Evolutionary conservation across 2,329 filamentous ascomycete species (phyloP).

Genomic region (Aspergillus felis): DNA sequence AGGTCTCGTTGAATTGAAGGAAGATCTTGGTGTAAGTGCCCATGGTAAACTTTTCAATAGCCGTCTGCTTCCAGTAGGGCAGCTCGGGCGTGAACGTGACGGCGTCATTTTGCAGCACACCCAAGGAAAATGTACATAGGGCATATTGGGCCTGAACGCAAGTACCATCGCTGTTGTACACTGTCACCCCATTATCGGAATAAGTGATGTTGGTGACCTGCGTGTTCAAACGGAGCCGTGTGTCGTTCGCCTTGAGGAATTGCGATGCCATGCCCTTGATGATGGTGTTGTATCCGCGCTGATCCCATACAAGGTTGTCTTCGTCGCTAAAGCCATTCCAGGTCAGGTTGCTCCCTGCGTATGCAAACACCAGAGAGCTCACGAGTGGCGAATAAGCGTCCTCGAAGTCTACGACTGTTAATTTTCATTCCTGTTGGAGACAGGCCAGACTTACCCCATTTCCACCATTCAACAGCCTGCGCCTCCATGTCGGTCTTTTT

Average conservation of each 20-base stretch:
- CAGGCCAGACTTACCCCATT: slow-evolving; percentile 28
- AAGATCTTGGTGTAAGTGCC: slow-evolving; percentile 72
- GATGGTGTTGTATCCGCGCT: slow-evolving; percentile 57
- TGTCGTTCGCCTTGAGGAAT: slow-evolving; percentile 55
- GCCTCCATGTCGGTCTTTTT: slow-evolving; percentile 49
- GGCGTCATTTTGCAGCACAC: slow-evolving; percentile 60
- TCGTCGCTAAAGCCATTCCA: slow-evolving; percentile 58
- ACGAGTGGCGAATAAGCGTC: slow-evolving; percentile 54
- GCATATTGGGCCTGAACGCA: slow-evolving; percentile 60
- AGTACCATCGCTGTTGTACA: slow-evolving; percentile 52
- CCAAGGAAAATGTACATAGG: slow-evolving; percentile 63
- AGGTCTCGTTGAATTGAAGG: slow-evolving; percentile 63
- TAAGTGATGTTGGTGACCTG: slow-evolving; percentile 55
- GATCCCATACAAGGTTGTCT: slow-evolving; percentile 61
- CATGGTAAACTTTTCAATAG: slow-evolving; percentile 64
- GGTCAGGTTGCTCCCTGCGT: slow-evolving; percentile 54
- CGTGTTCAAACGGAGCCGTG: slow-evolving; percentile 57
- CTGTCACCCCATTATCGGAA: slow-evolving; percentile 48
- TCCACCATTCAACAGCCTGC: slow-evolving; percentile 61
- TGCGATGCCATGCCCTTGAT: slow-evolving; percentile 54
- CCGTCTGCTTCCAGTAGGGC: slow-evolving; percentile 61
- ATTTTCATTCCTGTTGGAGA: not conserved
- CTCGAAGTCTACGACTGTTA: slow-evolving; percentile 50
- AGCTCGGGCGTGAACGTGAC: slow-evolving; percentile 57
- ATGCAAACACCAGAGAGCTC: slow-evolving; percentile 53